A percentile compares a stretch with the other conserved stretches of the same genome.
Evolutionary conservation across 768 basidiomycete species (phyloP).

Genomic region (Daedaleopsis nitida): DNA sequence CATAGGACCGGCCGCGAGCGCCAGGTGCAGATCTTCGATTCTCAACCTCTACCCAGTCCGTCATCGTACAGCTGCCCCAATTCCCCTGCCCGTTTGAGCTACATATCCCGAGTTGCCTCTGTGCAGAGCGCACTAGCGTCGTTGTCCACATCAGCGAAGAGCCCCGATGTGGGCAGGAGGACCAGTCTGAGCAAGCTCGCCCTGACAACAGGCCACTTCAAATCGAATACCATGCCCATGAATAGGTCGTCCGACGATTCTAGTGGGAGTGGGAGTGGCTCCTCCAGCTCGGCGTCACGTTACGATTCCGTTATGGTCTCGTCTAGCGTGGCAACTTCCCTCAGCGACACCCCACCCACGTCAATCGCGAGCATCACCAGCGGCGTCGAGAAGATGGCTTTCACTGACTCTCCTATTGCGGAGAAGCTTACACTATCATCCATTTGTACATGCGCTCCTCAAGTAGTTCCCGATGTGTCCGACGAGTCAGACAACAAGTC

Average conservation of each 20-base stretch:
- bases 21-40: slow-evolving; percentile 82
- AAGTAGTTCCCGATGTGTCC: not conserved
- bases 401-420: slow-evolving; percentile 6
- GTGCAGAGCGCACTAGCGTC: slow-evolving; percentile 17
- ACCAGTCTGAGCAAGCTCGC: slow-evolving; percentile 20
- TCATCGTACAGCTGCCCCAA: slow-evolving; percentile 34
- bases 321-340: slow-evolving; percentile 21
- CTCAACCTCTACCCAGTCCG: slow-evolving; percentile 73
- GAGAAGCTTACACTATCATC: slow-evolving; percentile 10
- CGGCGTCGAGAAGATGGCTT: slow-evolving; percentile 23
- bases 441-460: slow-evolving; percentile 19
- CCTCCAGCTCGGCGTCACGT: slow-evolving; percentile 15
- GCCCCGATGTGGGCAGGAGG: slow-evolving; percentile 2
- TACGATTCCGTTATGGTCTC: slow-evolving; percentile 18
- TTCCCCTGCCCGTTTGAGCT: slow-evolving; percentile 21
- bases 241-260: slow-evolving; percentile 26
- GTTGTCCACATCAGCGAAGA: not conserved
- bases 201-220: slow-evolving; percentile 6
- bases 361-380: slow-evolving; percentile 33
- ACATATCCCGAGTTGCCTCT: slow-evolving; percentile 29
- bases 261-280: slow-evolving; percentile 23
- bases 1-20: slow-evolving; percentile 50
- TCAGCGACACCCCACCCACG: slow-evolving; percentile 27
- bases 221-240: slow-evolving; percentile 19
- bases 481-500: slow-evolving; percentile 4